Evolutionary conservation across 345 rosid species (phyloP).

Genomic region (Rhodomyrtus tomentosa): DNA sequence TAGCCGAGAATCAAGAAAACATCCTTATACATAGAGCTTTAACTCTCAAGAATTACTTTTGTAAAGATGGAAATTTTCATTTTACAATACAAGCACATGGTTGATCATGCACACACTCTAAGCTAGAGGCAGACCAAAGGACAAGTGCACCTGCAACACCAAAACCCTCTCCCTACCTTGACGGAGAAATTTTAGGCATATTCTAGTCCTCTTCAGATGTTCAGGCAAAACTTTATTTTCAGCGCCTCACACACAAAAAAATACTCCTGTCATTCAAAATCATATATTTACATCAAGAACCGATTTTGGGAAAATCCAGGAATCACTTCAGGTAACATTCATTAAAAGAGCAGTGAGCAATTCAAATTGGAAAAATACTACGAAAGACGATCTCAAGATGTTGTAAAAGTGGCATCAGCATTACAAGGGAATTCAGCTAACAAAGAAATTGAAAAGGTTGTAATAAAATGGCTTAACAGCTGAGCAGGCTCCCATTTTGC

Average conservation of each 20-base stretch:
- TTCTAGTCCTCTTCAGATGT: neutral
- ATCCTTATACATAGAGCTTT: neutral
- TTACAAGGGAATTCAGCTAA: neutral
- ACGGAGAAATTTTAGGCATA: neutral
- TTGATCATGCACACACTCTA: neutral
- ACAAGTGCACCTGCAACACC: neutral
- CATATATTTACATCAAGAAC: neutral
- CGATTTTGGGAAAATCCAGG: neutral
- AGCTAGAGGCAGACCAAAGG: neutral
- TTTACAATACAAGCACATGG: neutral
- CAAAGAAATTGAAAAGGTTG: neutral
- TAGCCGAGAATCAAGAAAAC: neutral
- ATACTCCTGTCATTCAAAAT: neutral
- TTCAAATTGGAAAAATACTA: neutral
- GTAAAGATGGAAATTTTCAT: neutral
- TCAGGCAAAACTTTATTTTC: neutral
- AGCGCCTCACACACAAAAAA: neutral
- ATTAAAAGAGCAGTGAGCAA: neutral
- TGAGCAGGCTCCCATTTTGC: neutral
- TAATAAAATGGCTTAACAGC: neutral
- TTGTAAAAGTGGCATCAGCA: neutral
- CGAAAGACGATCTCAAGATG: neutral
- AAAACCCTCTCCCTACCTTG: neutral
- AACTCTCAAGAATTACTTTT: neutral
- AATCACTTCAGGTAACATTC: neutral